Evolutionary conservation across 2,329 filamentous ascomycete species (phyloP).

Genomic region (Ophiostoma montium): DNA sequence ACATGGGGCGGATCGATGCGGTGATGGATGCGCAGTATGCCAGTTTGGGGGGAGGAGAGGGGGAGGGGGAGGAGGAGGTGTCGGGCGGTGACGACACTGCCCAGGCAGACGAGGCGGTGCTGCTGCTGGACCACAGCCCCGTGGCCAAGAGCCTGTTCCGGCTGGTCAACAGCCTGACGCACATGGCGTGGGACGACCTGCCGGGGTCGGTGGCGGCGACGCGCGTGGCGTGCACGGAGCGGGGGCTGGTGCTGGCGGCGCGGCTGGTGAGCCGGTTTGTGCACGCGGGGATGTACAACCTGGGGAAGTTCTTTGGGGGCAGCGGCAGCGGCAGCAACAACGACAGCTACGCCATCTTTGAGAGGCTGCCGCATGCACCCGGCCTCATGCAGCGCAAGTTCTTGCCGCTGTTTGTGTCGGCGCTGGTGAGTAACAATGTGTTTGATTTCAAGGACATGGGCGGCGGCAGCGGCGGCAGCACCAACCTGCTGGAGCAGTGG

Average conservation of each 20-base stretch:
- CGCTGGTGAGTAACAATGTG: conserved; percentile 31
- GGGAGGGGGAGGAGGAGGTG: too few species aligned
- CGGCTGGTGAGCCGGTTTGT: conserved; percentile 26
- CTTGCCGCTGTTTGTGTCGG: conserved; percentile 36
- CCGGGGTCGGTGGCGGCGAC: neutral
- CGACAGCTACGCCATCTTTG: conserved; percentile 35
- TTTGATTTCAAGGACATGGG: conserved; percentile 32
- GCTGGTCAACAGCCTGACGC: conserved; percentile 19
- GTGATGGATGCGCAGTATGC: conserved; percentile 26
- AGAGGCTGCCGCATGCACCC: conserved; percentile 25
- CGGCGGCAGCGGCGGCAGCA: conserved; percentile 9
- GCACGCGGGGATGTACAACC: conserved; percentile 28
- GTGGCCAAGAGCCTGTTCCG: conserved; percentile 33
- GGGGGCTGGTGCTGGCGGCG: conserved; percentile 30
- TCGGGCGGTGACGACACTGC: conserved; percentile 20
- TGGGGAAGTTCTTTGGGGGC: conserved; percentile 31
- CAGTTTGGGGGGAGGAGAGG: conserved; percentile 20
- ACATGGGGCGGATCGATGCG: conserved; percentile 29
- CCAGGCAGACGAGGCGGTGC: conserved; percentile 33
- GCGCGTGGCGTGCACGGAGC: conserved; percentile 25
- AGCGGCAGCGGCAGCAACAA: conserved; percentile 21
- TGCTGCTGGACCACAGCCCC: conserved; percentile 35
- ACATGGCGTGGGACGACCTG: conserved; percentile 5
- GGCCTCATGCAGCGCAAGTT: conserved; percentile 28
- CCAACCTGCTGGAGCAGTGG: conserved; percentile 38